Evolutionary conservation across 805 yeast species (phyloP), one percentile per base, ranked within the genome.

Genomic region (Candida stauntonica): DNA sequence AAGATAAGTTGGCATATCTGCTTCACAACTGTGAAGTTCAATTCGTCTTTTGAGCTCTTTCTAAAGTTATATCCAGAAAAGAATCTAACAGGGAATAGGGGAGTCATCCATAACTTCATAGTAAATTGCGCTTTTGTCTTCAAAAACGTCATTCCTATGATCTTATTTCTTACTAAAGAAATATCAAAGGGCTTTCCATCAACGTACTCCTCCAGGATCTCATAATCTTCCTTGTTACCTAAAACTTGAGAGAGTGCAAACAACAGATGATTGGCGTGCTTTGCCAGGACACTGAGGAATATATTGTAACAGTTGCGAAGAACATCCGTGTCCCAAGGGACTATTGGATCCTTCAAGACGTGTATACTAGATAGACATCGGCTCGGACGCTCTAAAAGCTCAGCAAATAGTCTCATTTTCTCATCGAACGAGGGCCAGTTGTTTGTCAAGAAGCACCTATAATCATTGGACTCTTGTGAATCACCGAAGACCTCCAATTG

Each of bases 101-200:
- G 36, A 6, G 8, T 13, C 12, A 33, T 18, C 36, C 36, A 33
- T 3, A 33, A 8, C 20, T 33, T 33, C n/a, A 33, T 19, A 4
- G 36, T 33, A 6, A 33, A 13, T 14, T 26, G 30, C 3, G 4
- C n/a, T 7, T 6, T 5, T 13, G 31, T 31, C 18, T 33, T 33
- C 26, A 38, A 33, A 15, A 38, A 29, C 11, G 41, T 38, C 4
- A 33, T 7, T 21, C 41, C 41, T 13, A 33, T 18, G 26, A 26
- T n/a, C n/a, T 11, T 6, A 2, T 13, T 15, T 19, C 36, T 33
- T n/a, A 29, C 32, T 15, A 6, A 5, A 11, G 14, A n/a, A 24
- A 35, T 29, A 15, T 35, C 33, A 35, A 35, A 30, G 14, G 29
- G n/a, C n/a, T n/a, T n/a, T n/a, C n/a, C n/a, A n/a, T n/a, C n/a